Base-by-base conservation (phyloP, 2,329 filamentous ascomycete species). In the Cercospora beticola region DNA sequence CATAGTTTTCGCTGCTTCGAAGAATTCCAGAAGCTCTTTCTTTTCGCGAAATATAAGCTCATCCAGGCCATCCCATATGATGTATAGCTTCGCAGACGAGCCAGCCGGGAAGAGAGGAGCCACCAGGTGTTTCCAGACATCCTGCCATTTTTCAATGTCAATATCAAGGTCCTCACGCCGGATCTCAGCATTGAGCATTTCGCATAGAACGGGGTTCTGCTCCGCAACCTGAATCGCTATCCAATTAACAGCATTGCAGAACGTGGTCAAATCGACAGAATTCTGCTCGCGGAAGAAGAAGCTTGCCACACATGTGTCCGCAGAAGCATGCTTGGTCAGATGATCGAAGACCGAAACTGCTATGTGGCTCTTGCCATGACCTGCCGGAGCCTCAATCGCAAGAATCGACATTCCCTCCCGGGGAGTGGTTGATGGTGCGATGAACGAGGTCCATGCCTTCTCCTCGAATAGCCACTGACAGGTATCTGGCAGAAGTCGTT, bases 261-360 rank as follows among this genome's bases (percentile, higher is more conserved):
- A 65, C 16, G 26, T 46, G 31, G 30, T 3, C 18, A 65, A 30
- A 21, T 65, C 62, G 31, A 28, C n/a, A 14, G 62, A 57, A 5
- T 40, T 46, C 36, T 65, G 62, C 28, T 65, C 62, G 52, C 62
- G 49, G 33, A 65, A 65, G 62, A 58, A 65, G 62, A 65, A 65
- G 14, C 40, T 57, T 21, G 33, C 52, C 26, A 65, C 62, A 26
- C 49, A 57, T 4, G 31, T 46, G 31, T 57, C 54, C 26, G n/a
- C 30, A n/a, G 49, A 40, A 21, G 23, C 62, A 14, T 12, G 12
- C 46, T 43, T 65, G 49, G 56, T 52, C 21, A 65, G 33, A 5
- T 57, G 49, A 23, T 65, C 62, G 26, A 43, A 65, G 26, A 46
- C 52, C 14, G 62, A 43, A 7, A 33, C 52, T 23, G 62, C 62